Percentiles rank a stretch among this genome's conserved stretches.
These are phyloP conservation scores for Fraxinus angustifolia DNA, from an alignment of 305 asterid species.

Conservation along the genomic window DNA sequence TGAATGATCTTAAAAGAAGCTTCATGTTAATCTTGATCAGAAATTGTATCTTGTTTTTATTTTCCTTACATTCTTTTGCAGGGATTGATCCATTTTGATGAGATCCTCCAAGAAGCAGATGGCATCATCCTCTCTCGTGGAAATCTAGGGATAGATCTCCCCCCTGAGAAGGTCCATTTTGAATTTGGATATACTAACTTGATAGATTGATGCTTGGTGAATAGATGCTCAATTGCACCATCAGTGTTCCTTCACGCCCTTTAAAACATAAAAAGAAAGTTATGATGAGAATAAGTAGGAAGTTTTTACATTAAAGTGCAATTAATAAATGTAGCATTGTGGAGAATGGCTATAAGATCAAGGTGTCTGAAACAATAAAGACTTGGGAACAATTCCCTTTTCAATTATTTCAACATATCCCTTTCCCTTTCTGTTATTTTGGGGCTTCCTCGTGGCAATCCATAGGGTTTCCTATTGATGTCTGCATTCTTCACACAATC, in stretches of 20 bases:
- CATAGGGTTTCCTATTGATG: not conserved
- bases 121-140: constrained; percentile 91
- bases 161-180: constrained; percentile 72
- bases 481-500: not conserved
- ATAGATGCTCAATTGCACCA: not conserved
- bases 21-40: constrained; percentile 1
- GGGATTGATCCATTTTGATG: constrained; percentile 80
- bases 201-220: not conserved
- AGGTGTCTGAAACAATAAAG: not conserved
- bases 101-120: constrained; percentile 78
- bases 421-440: not conserved
- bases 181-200: constrained; percentile 5
- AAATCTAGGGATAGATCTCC: constrained; percentile 85
- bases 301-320: not conserved
- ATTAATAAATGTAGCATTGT: not conserved
- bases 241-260: not conserved
- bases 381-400: not conserved
- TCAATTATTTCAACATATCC: not conserved
- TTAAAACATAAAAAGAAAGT: not conserved
- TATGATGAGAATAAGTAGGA: not conserved
- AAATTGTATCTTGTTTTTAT: not conserved
- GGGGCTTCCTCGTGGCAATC: not conserved
- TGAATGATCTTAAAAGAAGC: constrained; percentile 12
- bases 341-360: not conserved
- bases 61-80: constrained; percentile 25